Evolutionary conservation across 225 moss, liverwort and hornwort genomes (phyloP), one percentile per base, ranked within the genome.

Genomic region (Straminergon stramineum): DNA sequence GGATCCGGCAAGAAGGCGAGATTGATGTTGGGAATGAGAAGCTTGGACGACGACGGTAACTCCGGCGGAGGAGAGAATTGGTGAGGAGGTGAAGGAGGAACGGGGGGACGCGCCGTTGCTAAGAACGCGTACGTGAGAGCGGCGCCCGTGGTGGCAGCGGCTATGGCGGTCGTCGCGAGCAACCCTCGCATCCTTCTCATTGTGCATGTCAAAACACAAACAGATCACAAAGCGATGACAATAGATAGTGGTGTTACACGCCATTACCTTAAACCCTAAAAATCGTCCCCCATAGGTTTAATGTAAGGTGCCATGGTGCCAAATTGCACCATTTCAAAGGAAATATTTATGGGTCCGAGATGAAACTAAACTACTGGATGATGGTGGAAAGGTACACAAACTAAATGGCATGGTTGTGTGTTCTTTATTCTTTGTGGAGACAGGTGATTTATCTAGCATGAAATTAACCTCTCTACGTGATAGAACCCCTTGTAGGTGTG

Each of bases 21-120:
- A 48, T 89, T 83, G 68, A 88, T 22, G 81, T 91, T 91, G 19
- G 89, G 89, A 57, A 91, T 74, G 66, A 89, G 89, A 28, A 93
- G 90, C 85, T 92, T 88, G 61, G 93, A 93, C 23, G 91, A 90
- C 3, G 91, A 84, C 9, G 93, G 91, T 31, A 92, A 55, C 39
- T 85, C 87, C 14, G 89, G 92, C 11, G 92, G 89, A 87, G 89
- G 87, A 66, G 89, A 58, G 19, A 89, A 30, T 31, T 41, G 61
- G 55, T 43, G 86, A 62, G 30, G 52, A 62, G 73, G 61, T 5
- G 15, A 56, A 21, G 82, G 32, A 73, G 61, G 28, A 8, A 5
- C 16, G 48, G 60, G 52, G 51, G 82, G 15, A 10, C 39, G 82
- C 26, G 58, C 5, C 79, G 16, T 37, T 4, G 84, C 7, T 16